Evolutionary conservation across 768 basidiomycete genomes (phyloP).

Genomic region (Termitomyces sp.): DNA sequence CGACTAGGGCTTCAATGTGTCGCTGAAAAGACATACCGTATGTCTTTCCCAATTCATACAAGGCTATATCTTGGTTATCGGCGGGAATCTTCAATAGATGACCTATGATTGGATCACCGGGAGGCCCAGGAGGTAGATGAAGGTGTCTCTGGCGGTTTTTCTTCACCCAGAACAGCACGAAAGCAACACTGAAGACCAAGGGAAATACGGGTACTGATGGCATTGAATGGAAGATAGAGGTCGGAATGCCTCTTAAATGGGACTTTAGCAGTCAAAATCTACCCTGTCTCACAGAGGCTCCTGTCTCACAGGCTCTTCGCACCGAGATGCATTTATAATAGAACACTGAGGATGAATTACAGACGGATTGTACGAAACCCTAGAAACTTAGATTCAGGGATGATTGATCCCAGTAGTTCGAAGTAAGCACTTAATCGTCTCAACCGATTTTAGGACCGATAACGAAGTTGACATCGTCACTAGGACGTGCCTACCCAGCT

Average conservation of each 20-base stretch:
- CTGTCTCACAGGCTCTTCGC: too few relatives aligned
- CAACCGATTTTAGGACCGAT: too few relatives aligned
- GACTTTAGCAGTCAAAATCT: too few relatives aligned
- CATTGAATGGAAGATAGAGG: neutral
- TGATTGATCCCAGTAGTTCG: too few relatives aligned
- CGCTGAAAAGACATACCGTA: constrained; percentile 21
- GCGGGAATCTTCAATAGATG: constrained; percentile 25
- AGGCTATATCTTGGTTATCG: constrained; percentile 16
- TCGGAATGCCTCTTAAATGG: neutral
- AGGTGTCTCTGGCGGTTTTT: neutral
- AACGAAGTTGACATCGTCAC: too few relatives aligned
- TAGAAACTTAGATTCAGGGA: too few relatives aligned
- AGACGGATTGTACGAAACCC: too few relatives aligned
- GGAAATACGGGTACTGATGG: neutral
- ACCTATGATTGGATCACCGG: constrained; percentile 29
- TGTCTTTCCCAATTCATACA: constrained; percentile 23
- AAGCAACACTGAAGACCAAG: neutral
- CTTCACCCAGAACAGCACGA: neutral
- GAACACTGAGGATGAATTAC: too few relatives aligned
- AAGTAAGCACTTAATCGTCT: too few relatives aligned
- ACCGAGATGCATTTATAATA: too few relatives aligned
- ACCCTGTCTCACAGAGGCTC: too few relatives aligned
- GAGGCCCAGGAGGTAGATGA: constrained; percentile 27
- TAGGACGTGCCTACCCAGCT: too few relatives aligned
- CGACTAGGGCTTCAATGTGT: neutral